Percentiles rank a stretch among this genome's conserved stretches.
Conservation (phyloP, 257 asterid genomes). For the Orobanche coerulescens region DNA sequence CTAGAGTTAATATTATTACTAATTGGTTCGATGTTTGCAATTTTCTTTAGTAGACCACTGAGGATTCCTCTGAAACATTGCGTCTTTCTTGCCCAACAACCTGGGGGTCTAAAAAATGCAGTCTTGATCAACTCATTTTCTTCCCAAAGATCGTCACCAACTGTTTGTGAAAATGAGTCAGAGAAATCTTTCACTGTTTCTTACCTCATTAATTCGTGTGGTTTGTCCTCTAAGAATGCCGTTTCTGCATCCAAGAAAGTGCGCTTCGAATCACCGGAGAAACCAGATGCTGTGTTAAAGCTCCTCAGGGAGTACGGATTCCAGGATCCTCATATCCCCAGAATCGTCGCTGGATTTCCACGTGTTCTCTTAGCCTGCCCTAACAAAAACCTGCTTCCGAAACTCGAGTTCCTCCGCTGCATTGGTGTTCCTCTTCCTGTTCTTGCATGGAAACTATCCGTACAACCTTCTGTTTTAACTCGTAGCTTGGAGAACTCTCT, state of each 20-base stretch:
- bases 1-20: no score
- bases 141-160: neutral
- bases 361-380: slow-evolving; percentile 1
- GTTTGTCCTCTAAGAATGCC: slow-evolving; percentile 16
- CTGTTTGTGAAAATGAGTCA: neutral
- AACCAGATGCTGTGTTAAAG: slow-evolving; percentile 21
- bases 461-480: neutral
- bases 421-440: slow-evolving; percentile 17
- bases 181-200: slow-evolving; percentile 7
- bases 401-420: slow-evolving; percentile 25
- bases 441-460: neutral
- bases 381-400: slow-evolving; percentile 22
- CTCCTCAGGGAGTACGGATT: slow-evolving; percentile 20
- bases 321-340: slow-evolving; percentile 11
- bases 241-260: slow-evolving; percentile 8
- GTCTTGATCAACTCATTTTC: neutral
- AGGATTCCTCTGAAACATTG: neutral
- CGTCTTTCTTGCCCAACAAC: neutral
- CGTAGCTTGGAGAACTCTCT: slow-evolving; percentile 7
- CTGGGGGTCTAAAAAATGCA: neutral
- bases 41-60: neutral
- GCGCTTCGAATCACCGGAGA: slow-evolving; percentile 11
- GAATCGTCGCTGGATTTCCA: neutral
- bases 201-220: slow-evolving; percentile 22
- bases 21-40: slow-evolving; percentile 1